Conservation (phyloP, 108 stramenopile genomes). For the Nannochloropsis gaditana region DNA sequence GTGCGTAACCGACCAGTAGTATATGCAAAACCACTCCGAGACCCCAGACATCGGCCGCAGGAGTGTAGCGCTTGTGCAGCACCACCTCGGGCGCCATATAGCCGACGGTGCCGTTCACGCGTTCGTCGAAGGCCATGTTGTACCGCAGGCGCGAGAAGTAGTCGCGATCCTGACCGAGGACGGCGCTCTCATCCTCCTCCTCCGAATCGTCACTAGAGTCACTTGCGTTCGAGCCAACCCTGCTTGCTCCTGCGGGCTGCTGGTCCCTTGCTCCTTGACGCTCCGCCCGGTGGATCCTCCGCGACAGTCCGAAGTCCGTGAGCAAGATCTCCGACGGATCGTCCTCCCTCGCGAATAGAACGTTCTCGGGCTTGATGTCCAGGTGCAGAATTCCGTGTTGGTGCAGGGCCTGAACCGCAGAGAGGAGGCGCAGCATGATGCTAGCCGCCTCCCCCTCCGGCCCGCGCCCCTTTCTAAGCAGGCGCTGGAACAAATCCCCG, state of each 20-base stretch:
- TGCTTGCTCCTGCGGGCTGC: not conserved
- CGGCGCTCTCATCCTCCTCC: not conserved
- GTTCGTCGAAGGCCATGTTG: not conserved
- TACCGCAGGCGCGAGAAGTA: constrained; percentile 19
- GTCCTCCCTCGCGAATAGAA: constrained; percentile 25
- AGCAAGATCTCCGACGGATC: constrained; percentile 22
- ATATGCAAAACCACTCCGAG: constrained; percentile 40
- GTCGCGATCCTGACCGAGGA: not conserved
- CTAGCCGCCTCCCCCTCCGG: constrained; percentile 31
- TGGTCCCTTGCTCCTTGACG: not conserved
- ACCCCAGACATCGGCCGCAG: constrained; percentile 28
- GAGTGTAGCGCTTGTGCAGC: constrained; percentile 20
- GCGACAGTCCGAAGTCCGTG: constrained; percentile 40
- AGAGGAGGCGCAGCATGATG: constrained; percentile 16
- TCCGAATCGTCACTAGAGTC: not conserved
- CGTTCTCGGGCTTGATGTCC: constrained; percentile 42
- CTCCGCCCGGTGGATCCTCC: not conserved
- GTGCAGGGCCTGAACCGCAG: constrained; percentile 31
- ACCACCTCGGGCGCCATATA: constrained; percentile 39
- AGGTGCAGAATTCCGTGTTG: constrained; percentile 37
- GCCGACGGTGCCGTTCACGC: constrained; percentile 35
- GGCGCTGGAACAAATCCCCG: constrained; percentile 32
- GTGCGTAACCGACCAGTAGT: constrained; percentile 26
- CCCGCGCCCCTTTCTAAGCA: constrained; percentile 25
- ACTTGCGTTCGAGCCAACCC: not conserved